phyloP scores from a whole-genome alignment of 2,329 filamentous ascomycete genomes.

The Penicillium sp. region DNA sequence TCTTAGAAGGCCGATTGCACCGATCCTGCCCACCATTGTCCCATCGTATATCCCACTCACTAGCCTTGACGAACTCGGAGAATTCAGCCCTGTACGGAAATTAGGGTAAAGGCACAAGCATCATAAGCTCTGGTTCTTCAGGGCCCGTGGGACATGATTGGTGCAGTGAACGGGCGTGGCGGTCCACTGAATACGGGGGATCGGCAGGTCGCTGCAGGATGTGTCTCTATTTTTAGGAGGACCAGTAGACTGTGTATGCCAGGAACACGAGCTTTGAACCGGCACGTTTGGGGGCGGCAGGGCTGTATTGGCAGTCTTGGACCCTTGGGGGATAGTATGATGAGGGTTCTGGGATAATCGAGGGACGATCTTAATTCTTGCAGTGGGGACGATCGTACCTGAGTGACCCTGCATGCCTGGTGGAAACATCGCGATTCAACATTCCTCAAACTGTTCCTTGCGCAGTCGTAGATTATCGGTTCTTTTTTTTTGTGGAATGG shows the following conservation, averaged over 20 bases:
- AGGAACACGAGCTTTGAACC: neutral
- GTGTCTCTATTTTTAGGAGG: neutral
- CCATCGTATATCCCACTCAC: neutral
- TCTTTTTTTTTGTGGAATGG: too few species aligned
- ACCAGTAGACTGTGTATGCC: neutral
- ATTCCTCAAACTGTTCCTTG: neutral
- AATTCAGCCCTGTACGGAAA: neutral
- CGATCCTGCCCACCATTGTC: neutral
- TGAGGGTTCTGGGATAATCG: neutral
- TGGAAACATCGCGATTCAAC: neutral
- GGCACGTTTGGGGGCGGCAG: neutral
- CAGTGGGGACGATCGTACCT: neutral
- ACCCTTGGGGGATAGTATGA: neutral
- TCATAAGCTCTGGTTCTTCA: constrained; percentile 1
- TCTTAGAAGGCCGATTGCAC: neutral
- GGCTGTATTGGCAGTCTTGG: neutral
- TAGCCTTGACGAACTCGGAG: neutral
- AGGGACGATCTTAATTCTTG: neutral
- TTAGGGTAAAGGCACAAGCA: neutral
- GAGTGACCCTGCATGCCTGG: neutral
- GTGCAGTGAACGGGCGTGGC: neutral
- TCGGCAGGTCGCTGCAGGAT: neutral
- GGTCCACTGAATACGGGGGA: constrained; percentile 3
- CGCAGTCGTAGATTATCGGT: too few species aligned
- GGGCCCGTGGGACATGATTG: neutral